Evolutionary conservation across 1,139 yeast species (phyloP).

Genomic region (Kodamaea arcana): DNA sequence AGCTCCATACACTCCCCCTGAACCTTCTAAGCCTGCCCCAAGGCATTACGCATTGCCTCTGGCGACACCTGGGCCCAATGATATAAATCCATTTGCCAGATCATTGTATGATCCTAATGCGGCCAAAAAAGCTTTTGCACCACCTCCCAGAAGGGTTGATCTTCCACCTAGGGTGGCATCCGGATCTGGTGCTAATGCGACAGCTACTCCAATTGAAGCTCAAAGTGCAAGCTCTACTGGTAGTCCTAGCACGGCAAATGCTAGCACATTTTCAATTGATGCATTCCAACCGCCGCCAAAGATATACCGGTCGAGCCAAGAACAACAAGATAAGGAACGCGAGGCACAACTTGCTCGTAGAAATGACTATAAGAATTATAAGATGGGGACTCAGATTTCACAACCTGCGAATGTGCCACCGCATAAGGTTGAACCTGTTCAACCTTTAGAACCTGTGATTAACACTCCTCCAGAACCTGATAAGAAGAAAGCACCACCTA

Average conservation of each 20-base stretch:
- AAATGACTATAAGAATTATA: neutral
- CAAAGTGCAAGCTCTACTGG: neutral
- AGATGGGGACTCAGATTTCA: neutral
- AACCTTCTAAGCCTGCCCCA: constrained; percentile 2
- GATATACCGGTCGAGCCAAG: constrained; percentile 6
- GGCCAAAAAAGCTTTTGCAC: constrained; percentile 10
- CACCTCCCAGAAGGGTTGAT: constrained; percentile 19
- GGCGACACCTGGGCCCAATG: neutral
- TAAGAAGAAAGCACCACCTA: constrained; percentile 35
- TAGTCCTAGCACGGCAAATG: constrained; percentile 4
- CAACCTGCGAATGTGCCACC: neutral
- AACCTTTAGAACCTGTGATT: neutral
- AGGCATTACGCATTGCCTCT: constrained; percentile 1
- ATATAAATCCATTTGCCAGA: neutral
- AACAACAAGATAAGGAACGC: neutral
- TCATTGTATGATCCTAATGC: constrained; percentile 1
- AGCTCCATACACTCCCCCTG: constrained; percentile 1
- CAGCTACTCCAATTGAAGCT: neutral
- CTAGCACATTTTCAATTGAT: constrained; percentile 1
- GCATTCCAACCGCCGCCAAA: constrained; percentile 9
- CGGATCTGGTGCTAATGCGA: neutral
- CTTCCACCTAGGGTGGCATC: neutral
- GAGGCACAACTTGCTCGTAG: constrained; percentile 2
- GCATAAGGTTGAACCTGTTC: neutral
- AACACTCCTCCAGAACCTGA: neutral